Base-by-base conservation (phyloP, 805 yeast species). In the Candida ortonii region DNA sequence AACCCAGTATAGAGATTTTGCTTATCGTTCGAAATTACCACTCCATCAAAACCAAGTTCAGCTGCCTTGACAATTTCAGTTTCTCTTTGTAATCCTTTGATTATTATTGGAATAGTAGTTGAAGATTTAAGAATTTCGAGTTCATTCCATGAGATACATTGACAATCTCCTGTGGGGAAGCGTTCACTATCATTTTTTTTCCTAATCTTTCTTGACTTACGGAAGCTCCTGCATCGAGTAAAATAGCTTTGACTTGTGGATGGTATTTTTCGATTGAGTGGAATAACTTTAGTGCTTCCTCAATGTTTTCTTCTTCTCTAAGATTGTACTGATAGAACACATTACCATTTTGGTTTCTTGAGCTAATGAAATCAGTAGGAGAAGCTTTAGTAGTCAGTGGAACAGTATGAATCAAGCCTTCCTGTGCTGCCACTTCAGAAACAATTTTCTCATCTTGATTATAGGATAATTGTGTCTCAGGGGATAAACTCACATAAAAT, bases 241-340 rank as follows among this genome's bases (percentile, higher is more conserved):
- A 85, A 16, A 87, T 60, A 1, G 84, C 94, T 49, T 77, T 78
- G 43, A 82, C 67, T 1, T 86, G 88, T 29, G 67, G 58, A 16
- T 46, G 36, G 26, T 80, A 63, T 11, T 33, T 17, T 24, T 53
- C 54, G 11, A 53, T 22, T n/a, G 44, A 41, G 16, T 44, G 41
- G 20, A 55, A 38, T 13, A 41, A 47, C 14, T 38, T 43, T 2
- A 39, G 41, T 12, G 51, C 58, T 50, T 81, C 84, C n/a, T 68
- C 67, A 32, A 89, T 68, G 54, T 86, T 87, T 6, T 78, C 62
- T 46, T 82, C 76, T 16, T 61, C 50, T 39, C 67, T 64, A 25
- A 88, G 89, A 54, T 88, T 89, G 24, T 86, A 63, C 59, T 88
- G 96, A 55, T 76, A 76, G 90, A 95, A 88, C n/a, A n/a, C n/a